Evolutionary conservation across 164 flowering plant species (phyloP), one percentile per base, ranked within the genome.

Genomic region (Kingdonia uniflora): DNA sequence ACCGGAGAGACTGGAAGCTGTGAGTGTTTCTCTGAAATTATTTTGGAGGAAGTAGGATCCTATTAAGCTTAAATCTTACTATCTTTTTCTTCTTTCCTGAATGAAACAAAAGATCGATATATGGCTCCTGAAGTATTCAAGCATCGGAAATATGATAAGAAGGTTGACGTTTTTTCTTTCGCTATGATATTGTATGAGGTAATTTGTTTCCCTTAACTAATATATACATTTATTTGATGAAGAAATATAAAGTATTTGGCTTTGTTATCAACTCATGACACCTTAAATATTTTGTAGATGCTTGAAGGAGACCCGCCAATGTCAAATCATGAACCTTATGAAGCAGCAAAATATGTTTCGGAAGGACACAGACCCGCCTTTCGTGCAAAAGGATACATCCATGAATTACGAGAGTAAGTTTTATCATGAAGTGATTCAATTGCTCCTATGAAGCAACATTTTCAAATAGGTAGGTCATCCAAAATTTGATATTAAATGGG

Each of bases 1-100:
- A 94, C 99, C 38, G 99, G 99, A 60, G 99, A 94, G 71, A 89
- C 99, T 43, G 99, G 99, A 71, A 94, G 99, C 65, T 94, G 99
- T 94, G 59, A 84, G 97, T 79, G 22, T 66, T 6, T 42, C 21
- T 42, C 22, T 37, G 22, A 21, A 5, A 20, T 20, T 19, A 4
- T 38, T 39, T 58, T 19, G 37, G 19, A 38, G 23, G 42, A 40
- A 42, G 29, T 47, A 56, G 14, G 42, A 20, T 58, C 17, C 25
- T 38, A 46, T 11, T 24, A 10, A 23, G 40, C 24, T 58, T 46
- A 19, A 33, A 22, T 21, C 59, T 68, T 37, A 49, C 49, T 1
- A 23, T 47, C 7, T 47, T 12, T 10, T 14, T 22, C 16, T 57
- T 19, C 15, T 39, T 42, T 0, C 54, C 37, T 59, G 38, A n/a